These are phyloP conservation scores for Xylaria palmicola DNA, from an alignment of 495 filamentous ascomycete genomes.

Conservation along the genomic window DNA sequence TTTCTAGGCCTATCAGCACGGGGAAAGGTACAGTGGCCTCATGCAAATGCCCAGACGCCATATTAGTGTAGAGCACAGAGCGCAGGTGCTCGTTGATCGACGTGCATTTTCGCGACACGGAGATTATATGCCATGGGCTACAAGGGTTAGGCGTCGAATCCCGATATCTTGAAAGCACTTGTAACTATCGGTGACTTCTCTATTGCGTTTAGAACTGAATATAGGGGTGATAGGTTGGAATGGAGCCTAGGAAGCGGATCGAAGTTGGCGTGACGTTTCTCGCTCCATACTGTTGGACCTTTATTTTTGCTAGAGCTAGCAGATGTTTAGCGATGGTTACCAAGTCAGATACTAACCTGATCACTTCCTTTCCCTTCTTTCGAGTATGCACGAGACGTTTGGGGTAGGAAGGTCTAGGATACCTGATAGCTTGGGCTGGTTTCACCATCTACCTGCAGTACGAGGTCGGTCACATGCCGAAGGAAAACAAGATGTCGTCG, in stretches of 20 bases:
- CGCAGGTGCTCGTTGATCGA: not conserved
- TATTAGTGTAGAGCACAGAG: not conserved
- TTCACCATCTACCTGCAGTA: not conserved
- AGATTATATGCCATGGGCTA: slow-evolving; percentile 1
- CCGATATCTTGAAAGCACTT: not conserved
- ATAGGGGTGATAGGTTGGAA: not conserved
- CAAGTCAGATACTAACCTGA: not conserved
- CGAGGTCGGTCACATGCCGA: slow-evolving; percentile 2
- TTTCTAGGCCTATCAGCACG: slow-evolving; percentile 8
- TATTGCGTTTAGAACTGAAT: not conserved
- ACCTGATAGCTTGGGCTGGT: not conserved
- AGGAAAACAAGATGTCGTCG: not conserved
- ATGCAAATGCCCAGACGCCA: not conserved
- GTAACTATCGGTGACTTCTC: not conserved
- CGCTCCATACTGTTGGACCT: not conserved
- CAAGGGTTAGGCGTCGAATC: not conserved
- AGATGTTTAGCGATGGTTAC: not conserved
- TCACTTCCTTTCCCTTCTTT: not conserved
- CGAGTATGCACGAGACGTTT: not conserved
- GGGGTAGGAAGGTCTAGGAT: not conserved
- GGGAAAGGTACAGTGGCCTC: not conserved
- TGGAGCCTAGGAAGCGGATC: not conserved
- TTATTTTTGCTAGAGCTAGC: not conserved
- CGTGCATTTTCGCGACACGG: not conserved
- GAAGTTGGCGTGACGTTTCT: not conserved